phyloP scores from a whole-genome alignment of 768 basidiomycete genomes.

The Amanita muscaria region DNA sequence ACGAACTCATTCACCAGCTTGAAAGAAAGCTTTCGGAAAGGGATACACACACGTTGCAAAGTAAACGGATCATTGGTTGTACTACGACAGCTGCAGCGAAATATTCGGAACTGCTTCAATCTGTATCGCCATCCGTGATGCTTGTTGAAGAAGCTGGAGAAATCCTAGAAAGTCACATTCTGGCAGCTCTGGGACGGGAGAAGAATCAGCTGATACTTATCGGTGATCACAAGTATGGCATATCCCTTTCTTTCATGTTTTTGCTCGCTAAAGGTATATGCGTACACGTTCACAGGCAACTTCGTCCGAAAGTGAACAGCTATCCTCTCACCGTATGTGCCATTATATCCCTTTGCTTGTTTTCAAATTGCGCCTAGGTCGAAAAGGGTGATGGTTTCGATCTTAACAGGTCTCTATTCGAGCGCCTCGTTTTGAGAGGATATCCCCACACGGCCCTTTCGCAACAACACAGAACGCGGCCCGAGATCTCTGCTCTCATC shows the following conservation, averaged over 20 bases:
- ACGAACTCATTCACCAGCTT: constrained; percentile 28
- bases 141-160: constrained; percentile 71
- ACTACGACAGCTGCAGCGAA: constrained; percentile 67
- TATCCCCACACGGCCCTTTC: constrained; percentile 53
- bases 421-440: constrained; percentile 51
- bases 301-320: constrained; percentile 65
- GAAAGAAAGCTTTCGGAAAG: constrained; percentile 27
- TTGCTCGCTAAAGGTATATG: neutral
- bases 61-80: constrained; percentile 53
- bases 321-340: constrained; percentile 44
- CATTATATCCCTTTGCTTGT: no score
- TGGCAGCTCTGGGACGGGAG: constrained; percentile 42
- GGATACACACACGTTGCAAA: constrained; percentile 25
- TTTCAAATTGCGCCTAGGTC: neutral
- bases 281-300: constrained; percentile 35
- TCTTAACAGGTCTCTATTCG: constrained; percentile 60
- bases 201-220: constrained; percentile 55
- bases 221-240: constrained; percentile 67
- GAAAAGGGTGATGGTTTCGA: constrained; percentile 64
- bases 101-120: constrained; percentile 38
- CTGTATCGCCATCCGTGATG: constrained; percentile 40
- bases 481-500: constrained; percentile 58
- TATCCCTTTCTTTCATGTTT: no score
- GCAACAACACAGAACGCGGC: constrained; percentile 66
- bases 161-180: constrained; percentile 57